phyloP scores from a whole-genome alignment of 2,329 filamentous ascomycete genomes.

The Penicillium sp. region DNA sequence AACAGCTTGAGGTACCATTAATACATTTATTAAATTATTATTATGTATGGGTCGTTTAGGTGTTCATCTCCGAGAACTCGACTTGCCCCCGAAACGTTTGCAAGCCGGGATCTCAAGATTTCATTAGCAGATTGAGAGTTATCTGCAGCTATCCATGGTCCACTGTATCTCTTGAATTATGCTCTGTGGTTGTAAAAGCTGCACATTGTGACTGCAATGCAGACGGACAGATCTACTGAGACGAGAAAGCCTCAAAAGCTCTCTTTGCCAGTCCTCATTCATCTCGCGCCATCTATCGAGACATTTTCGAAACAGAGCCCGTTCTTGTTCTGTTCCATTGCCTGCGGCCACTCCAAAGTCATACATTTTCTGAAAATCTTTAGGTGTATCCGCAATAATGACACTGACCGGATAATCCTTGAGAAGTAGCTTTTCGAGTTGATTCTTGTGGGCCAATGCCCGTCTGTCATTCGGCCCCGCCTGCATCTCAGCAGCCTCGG shows the following conservation, averaged over 20 bases:
- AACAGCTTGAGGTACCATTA: not conserved
- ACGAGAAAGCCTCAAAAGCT: conserved; percentile 15
- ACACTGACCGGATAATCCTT: conserved; percentile 25
- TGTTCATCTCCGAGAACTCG: not conserved
- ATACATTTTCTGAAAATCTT: conserved; percentile 20
- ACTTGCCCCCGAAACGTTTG: not conserved
- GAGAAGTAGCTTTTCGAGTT: conserved; percentile 21
- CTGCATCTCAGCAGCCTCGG: conserved; percentile 14
- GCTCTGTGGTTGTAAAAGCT: conserved; percentile 14
- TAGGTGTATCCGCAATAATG: conserved; percentile 20
- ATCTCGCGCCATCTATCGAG: conserved; percentile 13
- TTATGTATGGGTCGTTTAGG: not conserved
- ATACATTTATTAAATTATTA: not conserved
- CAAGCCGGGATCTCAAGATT: not conserved
- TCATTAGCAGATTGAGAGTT: conserved; percentile 5
- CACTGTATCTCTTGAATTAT: conserved; percentile 17
- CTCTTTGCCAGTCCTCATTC: conserved; percentile 17
- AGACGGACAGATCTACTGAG: conserved; percentile 8
- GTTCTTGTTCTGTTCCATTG: conserved; percentile 21
- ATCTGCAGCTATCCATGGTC: conserved; percentile 8
- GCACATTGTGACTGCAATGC: conserved; percentile 18
- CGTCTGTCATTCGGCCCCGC: conserved; percentile 6
- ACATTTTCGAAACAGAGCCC: conserved; percentile 11
- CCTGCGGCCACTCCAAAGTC: conserved; percentile 18
- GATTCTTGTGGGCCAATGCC: conserved; percentile 16